phyloP scores from a whole-genome alignment of 805 yeast species.

The Tetrapisispora namnaoensis region DNA sequence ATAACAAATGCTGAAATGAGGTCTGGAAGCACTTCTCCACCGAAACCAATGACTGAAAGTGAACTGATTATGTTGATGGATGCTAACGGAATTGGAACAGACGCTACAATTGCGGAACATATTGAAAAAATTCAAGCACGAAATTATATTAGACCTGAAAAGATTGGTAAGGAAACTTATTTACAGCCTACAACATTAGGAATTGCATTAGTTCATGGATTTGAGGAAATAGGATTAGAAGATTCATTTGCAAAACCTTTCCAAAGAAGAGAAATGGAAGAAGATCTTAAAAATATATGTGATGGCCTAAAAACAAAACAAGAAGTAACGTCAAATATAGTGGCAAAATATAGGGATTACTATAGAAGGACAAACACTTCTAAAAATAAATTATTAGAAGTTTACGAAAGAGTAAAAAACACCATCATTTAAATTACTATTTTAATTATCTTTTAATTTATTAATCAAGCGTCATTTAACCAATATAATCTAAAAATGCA shows the following conservation, averaged over 20 bases:
- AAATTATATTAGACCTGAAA: constrained; percentile 50
- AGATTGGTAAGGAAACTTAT: constrained; percentile 31
- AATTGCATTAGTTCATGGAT: constrained; percentile 78
- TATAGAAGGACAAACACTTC: constrained; percentile 21
- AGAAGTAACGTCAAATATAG: constrained; percentile 45
- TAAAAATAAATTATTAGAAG: constrained; percentile 23
- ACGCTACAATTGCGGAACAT: constrained; percentile 98
- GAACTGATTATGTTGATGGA: constrained; percentile 93
- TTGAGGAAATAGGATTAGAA: constrained; percentile 61
- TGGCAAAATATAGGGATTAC: constrained; percentile 49
- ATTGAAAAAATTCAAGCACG: constrained; percentile 68
- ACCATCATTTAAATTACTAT: background rate
- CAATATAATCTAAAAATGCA: background rate
- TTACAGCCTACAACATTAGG: constrained; percentile 79
- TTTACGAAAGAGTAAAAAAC: constrained; percentile 18
- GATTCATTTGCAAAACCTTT: constrained; percentile 87
- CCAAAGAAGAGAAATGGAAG: constrained; percentile 67
- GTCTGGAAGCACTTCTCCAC: constrained; percentile 74
- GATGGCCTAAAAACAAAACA: constrained; percentile 47
- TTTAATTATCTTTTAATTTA: background rate
- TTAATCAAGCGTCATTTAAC: background rate
- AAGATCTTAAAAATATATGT: constrained; percentile 54
- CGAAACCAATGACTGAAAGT: constrained; percentile 77
- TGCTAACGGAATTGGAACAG: constrained; percentile 95
- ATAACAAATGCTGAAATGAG: constrained; percentile 49